Evolutionary conservation across 2,329 filamentous ascomycete genomes (phyloP).

Genomic region (Penicillium sp.): DNA sequence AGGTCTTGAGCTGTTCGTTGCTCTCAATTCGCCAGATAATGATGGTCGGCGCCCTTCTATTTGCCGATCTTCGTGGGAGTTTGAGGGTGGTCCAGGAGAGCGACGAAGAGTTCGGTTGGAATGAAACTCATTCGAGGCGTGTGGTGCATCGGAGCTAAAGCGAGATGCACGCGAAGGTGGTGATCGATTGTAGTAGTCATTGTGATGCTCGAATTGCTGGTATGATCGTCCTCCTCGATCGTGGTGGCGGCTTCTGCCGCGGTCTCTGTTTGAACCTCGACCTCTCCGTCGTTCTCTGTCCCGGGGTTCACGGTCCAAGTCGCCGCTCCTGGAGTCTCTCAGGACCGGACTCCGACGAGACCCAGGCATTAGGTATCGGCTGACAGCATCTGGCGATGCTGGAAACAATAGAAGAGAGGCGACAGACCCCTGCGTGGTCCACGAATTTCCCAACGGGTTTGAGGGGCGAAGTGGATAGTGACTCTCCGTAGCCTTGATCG

Average conservation of each 20-base stretch:
- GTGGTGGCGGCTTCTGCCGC: constrained; percentile 38
- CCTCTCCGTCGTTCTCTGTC: constrained; percentile 34
- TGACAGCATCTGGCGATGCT: constrained; percentile 37
- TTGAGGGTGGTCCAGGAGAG: constrained; percentile 22
- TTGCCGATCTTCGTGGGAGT: constrained; percentile 18
- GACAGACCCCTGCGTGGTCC: constrained; percentile 8
- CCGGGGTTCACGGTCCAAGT: constrained; percentile 37
- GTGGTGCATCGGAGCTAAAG: constrained; percentile 27
- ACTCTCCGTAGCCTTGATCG: constrained; percentile 20
- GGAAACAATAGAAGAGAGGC: constrained; percentile 5
- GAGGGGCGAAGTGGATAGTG: constrained; percentile 16
- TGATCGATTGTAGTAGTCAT: constrained; percentile 38
- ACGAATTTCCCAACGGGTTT: constrained; percentile 9
- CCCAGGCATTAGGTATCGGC: constrained; percentile 44
- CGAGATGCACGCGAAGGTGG: constrained; percentile 30
- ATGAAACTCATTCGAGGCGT: constrained; percentile 26
- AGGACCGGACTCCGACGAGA: constrained; percentile 45
- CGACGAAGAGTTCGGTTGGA: constrained; percentile 22
- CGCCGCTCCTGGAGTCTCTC: constrained; percentile 47
- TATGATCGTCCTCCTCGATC: constrained; percentile 31
- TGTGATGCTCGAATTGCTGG: constrained; percentile 30
- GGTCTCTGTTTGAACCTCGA: constrained; percentile 37
- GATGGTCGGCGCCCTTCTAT: constrained; percentile 19
- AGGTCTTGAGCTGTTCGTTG: constrained; percentile 12
- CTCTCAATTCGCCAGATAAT: constrained; percentile 19